Conservation (phyloP, 805 yeast species). For the Cyberlindnera xylosilytica region DNA sequence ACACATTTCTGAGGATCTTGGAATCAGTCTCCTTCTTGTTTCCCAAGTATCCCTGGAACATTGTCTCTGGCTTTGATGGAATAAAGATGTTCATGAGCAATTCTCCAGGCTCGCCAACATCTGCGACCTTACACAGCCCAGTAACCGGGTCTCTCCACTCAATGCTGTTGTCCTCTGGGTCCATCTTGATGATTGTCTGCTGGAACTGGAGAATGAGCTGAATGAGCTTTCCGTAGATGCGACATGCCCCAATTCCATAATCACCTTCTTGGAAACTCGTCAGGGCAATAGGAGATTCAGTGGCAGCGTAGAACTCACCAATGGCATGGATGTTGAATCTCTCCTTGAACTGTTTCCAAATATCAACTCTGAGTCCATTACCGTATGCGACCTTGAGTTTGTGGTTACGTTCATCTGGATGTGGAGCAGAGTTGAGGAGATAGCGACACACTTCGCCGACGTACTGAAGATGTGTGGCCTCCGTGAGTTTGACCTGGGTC, state of each 20-base stretch:
- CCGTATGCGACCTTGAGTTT: conserved; percentile 73
- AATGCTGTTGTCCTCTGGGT: conserved; percentile 71
- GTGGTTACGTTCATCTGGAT: conserved; percentile 65
- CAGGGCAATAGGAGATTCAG: conserved; percentile 88
- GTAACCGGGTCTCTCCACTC: conserved; percentile 64
- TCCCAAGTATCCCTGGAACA: conserved; percentile 88
- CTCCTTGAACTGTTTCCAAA: conserved; percentile 77
- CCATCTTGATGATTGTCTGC: conserved; percentile 68
- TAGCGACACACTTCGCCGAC: conserved; percentile 96
- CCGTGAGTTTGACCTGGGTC: conserved; percentile 74
- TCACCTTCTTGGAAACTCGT: conserved; percentile 77
- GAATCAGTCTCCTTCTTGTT: conserved; percentile 75
- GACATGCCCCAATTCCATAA: conserved; percentile 83
- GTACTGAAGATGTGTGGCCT: conserved; percentile 82
- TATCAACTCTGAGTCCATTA: conserved; percentile 85
- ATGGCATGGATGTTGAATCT: conserved; percentile 72
- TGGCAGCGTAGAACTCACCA: conserved; percentile 92
- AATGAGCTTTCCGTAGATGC: conserved; percentile 67
- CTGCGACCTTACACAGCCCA: conserved; percentile 59
- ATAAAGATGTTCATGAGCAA: conserved; percentile 71
- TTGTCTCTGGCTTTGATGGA: conserved; percentile 59
- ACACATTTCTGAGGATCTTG: conserved; percentile 71
- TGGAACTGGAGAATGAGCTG: conserved; percentile 47
- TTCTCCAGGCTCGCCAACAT: conserved; percentile 76
- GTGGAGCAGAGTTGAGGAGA: conserved; percentile 59